Base-by-base conservation (phyloP, 345 rosid species). In the Noccaea caerulescens region DNA sequence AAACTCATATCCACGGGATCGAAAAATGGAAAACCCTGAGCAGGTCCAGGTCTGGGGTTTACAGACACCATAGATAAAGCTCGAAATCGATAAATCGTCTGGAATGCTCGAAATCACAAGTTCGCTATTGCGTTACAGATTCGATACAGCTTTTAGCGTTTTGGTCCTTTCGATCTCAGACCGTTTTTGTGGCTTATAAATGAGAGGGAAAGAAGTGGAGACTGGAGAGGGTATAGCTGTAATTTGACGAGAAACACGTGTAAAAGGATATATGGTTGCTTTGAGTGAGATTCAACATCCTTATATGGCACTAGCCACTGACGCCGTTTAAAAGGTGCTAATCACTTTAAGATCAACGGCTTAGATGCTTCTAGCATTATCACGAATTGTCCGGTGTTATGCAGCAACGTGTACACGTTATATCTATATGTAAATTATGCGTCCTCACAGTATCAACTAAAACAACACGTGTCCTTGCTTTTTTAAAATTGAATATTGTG, bases 11-110 rank as follows among this genome's bases (percentile, higher is more conserved):
- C 80, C 79, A 74, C 72, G 70, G 93, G 84, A 87, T 88, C 90
- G 76, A 79, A 74, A 70, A 84, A 69, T 25, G 73, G 69, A 83
- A 79, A 91, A 81, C 83, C 84, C 66, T 79, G 89, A 47, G 80
- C 81, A 49, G 57, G 57, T 47, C 33, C 27, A 8, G 87, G 84
- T 69, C 70, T 77, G n/a, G 83, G 89, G 65, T 82, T 86, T 70
- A 91, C 72, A 34, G 91, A 86, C 79, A 86, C 91, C 96, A 91
- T 88, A 77, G 69, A 33, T 13, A 44, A 49, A 66, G 37, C 25
- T 32, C 10, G 5, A 44, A 23, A 43, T 25, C 69, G 33, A 20
- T 1, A 20, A 20, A 20, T 20, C 23, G 23, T 20, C 23, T 20
- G 23, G 23, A 20, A 20, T 20, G 23, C 23, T 20, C 23, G 1